These are phyloP conservation scores for Gnomoniopsis smithogilvyi DNA, from an alignment of 2,329 filamentous ascomycete genomes.

Conservation along the genomic window DNA sequence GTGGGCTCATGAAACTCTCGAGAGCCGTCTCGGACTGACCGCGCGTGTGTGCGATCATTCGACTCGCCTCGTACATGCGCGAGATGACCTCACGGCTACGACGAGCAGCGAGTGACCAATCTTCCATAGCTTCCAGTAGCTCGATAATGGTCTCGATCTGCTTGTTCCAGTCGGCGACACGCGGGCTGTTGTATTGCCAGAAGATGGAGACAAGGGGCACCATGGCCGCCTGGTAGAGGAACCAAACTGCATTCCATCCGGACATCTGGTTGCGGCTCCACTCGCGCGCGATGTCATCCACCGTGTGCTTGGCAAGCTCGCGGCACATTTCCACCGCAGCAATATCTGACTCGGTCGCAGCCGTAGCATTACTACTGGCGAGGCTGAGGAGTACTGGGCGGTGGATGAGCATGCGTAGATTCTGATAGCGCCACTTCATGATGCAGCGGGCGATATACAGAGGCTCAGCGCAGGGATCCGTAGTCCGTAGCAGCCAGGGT, in stretches of 20 bases:
- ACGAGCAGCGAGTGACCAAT: slow-evolving; percentile 62
- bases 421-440: slow-evolving; percentile 82
- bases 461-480: slow-evolving; percentile 66
- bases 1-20: slow-evolving; percentile 11
- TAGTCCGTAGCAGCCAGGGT: slow-evolving; percentile 61
- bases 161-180: slow-evolving; percentile 49
- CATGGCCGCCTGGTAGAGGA: slow-evolving; percentile 77
- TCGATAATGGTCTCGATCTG: slow-evolving; percentile 58
- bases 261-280: slow-evolving; percentile 73
- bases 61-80: slow-evolving; percentile 59
- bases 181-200: slow-evolving; percentile 56
- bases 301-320: slow-evolving; percentile 65
- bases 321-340: slow-evolving; percentile 67
- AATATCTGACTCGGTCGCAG: slow-evolving; percentile 59
- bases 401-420: slow-evolving; percentile 72
- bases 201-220: slow-evolving; percentile 74
- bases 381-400: slow-evolving; percentile 69
- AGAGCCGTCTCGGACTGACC: slow-evolving; percentile 18
- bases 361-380: slow-evolving; percentile 50
- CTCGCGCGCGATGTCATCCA: slow-evolving; percentile 68
- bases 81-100: slow-evolving; percentile 61
- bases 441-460: slow-evolving; percentile 68
- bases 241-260: slow-evolving; percentile 80
- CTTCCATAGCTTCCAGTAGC: slow-evolving; percentile 60
- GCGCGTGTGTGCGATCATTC: slow-evolving; percentile 31